Base-by-base conservation (phyloP, 2,329 filamentous ascomycete species). In the Aspergillus ochraceus region DNA sequence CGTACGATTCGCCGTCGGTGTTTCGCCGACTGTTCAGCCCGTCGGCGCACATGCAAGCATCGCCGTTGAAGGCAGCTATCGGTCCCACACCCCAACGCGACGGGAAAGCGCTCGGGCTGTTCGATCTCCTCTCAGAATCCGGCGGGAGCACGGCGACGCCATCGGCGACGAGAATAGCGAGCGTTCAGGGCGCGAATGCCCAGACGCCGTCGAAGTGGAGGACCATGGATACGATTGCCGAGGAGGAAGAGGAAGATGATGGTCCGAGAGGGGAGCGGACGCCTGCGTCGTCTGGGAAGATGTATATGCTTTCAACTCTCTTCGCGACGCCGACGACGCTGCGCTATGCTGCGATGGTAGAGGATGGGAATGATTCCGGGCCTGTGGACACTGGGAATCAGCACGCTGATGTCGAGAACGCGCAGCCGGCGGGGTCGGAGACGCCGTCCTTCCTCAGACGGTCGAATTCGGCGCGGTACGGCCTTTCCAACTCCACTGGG, bases 81-180 rank as follows among this genome's bases (percentile, higher is more conserved):
- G 80, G 79, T 4, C 80, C 80, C 12, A 82, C 80, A 2, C 80
- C 80, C 1, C 79, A 81, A 59, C 76, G 80, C 42, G 78, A 82
- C 66, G 80, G 80, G 10, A 80, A 76, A 49, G 74, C 79, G 0
- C 64, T 82, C 2, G 80, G 80, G 0, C 70, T 82, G 2, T 82
- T 82, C 54, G 80, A 82, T 58, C 69, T 81, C 49, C 70, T 82
- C 4, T 78, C 78, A 4, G 72, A 75, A 20, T 77, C 77, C 0
- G 75, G 74, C 1, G 70, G 71, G 2, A 77, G 71, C 55, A 71
- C 68, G 4, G 70, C 70, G 5, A 75, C 74, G 0, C 76, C 76
- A 0, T 70, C 72, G 9, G 68, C 67, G 3, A 68, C 66, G 11
- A 66, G 66, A 39, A 62, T 71, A n/a, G 66, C 67, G 17, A 67